Evolutionary conservation across 495 filamentous ascomycete genomes (phyloP).

Genomic region (Aspergillus panamensis): DNA sequence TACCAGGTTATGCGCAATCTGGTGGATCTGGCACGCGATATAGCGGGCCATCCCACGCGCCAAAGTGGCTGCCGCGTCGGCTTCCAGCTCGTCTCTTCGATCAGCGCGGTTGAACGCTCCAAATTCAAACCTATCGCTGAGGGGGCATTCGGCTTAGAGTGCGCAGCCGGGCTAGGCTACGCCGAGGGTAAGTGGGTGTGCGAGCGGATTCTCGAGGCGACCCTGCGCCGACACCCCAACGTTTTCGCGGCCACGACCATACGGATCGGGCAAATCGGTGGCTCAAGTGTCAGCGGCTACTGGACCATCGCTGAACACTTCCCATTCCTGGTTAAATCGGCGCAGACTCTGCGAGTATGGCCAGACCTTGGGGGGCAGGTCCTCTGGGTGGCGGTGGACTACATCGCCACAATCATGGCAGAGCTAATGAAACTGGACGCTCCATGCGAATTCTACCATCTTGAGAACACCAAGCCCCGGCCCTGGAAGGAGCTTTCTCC

Average conservation of each 20-base stretch:
- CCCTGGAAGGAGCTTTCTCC: neutral
- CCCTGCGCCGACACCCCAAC: neutral
- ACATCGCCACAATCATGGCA: neutral
- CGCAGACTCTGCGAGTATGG: slow-evolving; percentile 35
- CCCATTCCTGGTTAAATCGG: slow-evolving; percentile 30
- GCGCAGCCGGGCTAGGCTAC: neutral
- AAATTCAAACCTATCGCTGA: neutral
- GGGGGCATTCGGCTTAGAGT: neutral
- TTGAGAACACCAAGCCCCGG: neutral
- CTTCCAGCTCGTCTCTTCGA: slow-evolving; percentile 55
- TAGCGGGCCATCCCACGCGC: too few relatives aligned
- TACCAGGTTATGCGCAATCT: slow-evolving; percentile 47
- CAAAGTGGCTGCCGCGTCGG: slow-evolving; percentile 22
- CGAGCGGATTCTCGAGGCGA: slow-evolving; percentile 9
- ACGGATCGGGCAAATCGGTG: slow-evolving; percentile 49
- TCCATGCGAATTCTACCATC: neutral
- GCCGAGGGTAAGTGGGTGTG: slow-evolving; percentile 6
- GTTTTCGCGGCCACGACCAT: slow-evolving; percentile 17
- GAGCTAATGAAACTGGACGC: neutral
- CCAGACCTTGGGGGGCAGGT: slow-evolving; percentile 24
- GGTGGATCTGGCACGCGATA: slow-evolving; percentile 39
- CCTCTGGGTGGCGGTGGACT: neutral
- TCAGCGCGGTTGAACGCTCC: slow-evolving; percentile 41
- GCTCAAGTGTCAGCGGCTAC: slow-evolving; percentile 44
- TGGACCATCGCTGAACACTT: slow-evolving; percentile 55